Conservation (phyloP, 176 grass and related monocot genomes). For the Calamus simplicifolius region DNA sequence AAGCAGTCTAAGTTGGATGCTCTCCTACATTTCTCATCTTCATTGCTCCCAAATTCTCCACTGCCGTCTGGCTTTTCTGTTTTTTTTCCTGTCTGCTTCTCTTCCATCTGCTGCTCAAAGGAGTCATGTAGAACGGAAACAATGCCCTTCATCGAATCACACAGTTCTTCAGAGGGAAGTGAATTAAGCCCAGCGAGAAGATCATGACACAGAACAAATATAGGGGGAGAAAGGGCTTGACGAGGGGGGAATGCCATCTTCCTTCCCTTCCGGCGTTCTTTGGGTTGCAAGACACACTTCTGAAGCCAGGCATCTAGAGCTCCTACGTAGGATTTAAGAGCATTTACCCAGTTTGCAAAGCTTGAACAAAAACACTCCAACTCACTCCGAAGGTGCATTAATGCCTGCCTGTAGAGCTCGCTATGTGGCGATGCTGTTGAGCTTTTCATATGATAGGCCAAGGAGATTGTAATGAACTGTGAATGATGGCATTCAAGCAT, state of each 20-base stretch:
- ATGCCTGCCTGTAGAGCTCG: constrained; percentile 37
- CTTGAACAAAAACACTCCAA: constrained; percentile 50
- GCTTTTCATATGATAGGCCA: constrained; percentile 68
- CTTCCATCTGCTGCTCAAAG: constrained; percentile 30
- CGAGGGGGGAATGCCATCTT: constrained; percentile 56
- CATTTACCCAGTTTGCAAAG: constrained; percentile 57
- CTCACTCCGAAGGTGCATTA: constrained; percentile 50
- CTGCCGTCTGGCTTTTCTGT: constrained; percentile 6
- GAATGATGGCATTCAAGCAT: constrained; percentile 96
- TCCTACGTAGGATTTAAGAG: constrained; percentile 43
- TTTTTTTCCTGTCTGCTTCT: constrained; percentile 19
- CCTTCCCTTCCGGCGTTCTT: constrained; percentile 39
- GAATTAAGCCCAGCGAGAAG: constrained; percentile 47
- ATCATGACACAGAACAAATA: constrained; percentile 66
- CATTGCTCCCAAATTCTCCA: constrained; percentile 26
- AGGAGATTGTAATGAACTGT: constrained; percentile 91
- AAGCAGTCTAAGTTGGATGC: constrained; percentile 29
- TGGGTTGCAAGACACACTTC: constrained; percentile 72
- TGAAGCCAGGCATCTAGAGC: constrained; percentile 77
- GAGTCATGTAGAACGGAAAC: constrained; percentile 29
- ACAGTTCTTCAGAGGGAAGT: constrained; percentile 43
- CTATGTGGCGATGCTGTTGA: constrained; percentile 27
- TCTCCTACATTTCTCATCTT: not conserved
- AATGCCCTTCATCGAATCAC: constrained; percentile 39
- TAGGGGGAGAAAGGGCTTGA: constrained; percentile 78